Evolutionary conservation across 225 moss, liverwort and hornwort species (phyloP), one percentile per base, ranked within the genome.

Genomic region (Physcomitrium patens): DNA sequence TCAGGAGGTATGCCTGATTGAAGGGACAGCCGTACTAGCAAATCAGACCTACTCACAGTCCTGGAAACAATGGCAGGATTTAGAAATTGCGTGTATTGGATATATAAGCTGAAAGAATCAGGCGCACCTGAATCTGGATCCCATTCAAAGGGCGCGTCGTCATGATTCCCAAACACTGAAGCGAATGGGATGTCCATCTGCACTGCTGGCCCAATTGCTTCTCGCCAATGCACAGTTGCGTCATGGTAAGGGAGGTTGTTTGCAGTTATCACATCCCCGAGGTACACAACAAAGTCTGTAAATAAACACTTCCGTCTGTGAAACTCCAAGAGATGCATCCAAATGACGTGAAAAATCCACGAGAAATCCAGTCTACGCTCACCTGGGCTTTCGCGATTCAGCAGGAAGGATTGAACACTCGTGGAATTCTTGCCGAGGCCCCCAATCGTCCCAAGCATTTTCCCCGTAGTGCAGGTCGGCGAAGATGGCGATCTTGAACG

Each of bases 381-480:
- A 93, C 95, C 93, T 83, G 95, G 95, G 41, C 68, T 51, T 80
- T 93, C 89, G 15, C 63, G 65, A 46, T 93, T 91, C 17, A 96
- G 84, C 47, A 96, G 75, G 65, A 74, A 83, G 60, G 81, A 73
- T 77, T 91, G 91, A 23, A 96, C 95, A 42, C 12, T 60, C 9
- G 90, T 84, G 71, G 95, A 96, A 0, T 91, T 96, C 93, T 67
- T 91, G 90, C 12, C 60, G 49, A 61, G 89, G 91, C 18, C 91
- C 95, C 95, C 95, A 96, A 18, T 74, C 80, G 3, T 89, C 87
- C 95, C 95, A 96, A 11, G 87, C 70, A 72, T 87, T 82, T 72
- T 96, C 93, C 42, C 95, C 95, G 45, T 88, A 93, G 28, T 96
- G 95, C 80, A 96, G 60, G 60, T 96, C 95, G 20, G 93, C 87